Base-by-base conservation (phyloP, 139 green algal genomes). In the Axilococcus clingmanii region DNA sequence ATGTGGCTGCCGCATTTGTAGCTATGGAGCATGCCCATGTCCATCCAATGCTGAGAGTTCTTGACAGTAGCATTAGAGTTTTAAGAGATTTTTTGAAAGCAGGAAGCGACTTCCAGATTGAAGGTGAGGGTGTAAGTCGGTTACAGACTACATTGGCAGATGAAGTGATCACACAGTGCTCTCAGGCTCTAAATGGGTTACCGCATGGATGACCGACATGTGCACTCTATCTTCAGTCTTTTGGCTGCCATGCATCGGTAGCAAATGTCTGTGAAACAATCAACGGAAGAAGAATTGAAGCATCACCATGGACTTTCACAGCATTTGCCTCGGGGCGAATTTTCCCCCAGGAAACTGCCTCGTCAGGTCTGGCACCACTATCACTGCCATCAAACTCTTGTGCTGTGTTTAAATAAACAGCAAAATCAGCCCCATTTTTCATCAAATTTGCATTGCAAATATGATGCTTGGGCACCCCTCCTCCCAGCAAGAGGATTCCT, bases 401-500 rank as follows among this genome's bases (percentile, higher is more conserved):
- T 3, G 84, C 86, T 16, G 87, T 95, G 65, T 87, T 93, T 44
- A 94, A 20, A 44, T 82, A 83, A 17, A 95, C 85, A 4, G 81
- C 82, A 75, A 87, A 98, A 70, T 99, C 91, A 11, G 88, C 85
- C 6, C 92, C 92, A 57, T 99, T 99, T 44, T 82, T 78, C 88
- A 99, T 97, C 7, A 99, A 62, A 69, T 99, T 99, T 29, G 91
- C 91, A 64, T 99, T 99, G 68, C 79, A 94, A 48, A 97, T 91
- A 74, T 99, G 92, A 65, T 99, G 92, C 76, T 99, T 99, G 45
- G 91, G 74, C 28, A 98, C 68, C 17, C 37, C 57, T 57, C 91
- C 91, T 1, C 91, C 91, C 16, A 98, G 71, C 9, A 98, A 80
- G 61, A 98, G 82, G 45, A 94, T 80, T 34, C 91, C 89, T 1